Conservation (phyloP, 345 rosid species). For the Angophora floribunda region DNA sequence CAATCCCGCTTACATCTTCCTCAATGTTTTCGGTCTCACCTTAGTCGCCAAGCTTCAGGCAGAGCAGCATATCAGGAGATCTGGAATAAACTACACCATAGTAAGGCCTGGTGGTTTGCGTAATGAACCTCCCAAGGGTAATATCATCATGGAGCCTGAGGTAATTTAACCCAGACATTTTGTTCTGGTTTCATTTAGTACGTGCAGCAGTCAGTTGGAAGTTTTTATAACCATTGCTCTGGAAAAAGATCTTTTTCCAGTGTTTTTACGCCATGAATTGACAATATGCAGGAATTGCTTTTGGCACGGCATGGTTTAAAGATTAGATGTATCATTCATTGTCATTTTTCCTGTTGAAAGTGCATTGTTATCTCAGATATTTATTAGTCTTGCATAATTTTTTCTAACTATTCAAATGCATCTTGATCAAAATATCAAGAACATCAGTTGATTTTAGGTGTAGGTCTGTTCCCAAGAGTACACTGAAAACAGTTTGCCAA, state of each 20-base stretch:
- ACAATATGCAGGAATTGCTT: not conserved
- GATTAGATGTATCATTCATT: not conserved
- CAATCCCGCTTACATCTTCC: conserved; percentile 85
- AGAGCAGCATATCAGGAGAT: conserved; percentile 61
- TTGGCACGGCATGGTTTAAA: not conserved
- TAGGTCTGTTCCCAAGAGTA: not conserved
- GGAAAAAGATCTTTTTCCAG: not conserved
- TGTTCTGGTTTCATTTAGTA: not conserved
- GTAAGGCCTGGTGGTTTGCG: conserved; percentile 81
- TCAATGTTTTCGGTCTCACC: conserved; percentile 78
- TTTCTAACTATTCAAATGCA: not conserved
- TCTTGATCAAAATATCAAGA: not conserved
- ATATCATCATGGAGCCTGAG: conserved; percentile 84
- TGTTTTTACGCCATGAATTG: not conserved
- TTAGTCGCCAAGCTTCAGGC: conserved; percentile 92
- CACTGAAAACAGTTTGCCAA: not conserved
- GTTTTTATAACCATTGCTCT: not conserved
- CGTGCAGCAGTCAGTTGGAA: not conserved
- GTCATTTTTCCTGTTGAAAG: not conserved
- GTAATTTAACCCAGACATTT: conserved; percentile 9
- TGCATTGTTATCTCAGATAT: not conserved
- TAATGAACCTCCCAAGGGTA: conserved; percentile 77
- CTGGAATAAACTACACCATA: conserved; percentile 78
- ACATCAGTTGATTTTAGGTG: not conserved
- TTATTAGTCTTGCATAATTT: not conserved